Evolutionary conservation across 768 basidiomycete genomes (phyloP).

Genomic region (Plicaturopsis crispa): DNA sequence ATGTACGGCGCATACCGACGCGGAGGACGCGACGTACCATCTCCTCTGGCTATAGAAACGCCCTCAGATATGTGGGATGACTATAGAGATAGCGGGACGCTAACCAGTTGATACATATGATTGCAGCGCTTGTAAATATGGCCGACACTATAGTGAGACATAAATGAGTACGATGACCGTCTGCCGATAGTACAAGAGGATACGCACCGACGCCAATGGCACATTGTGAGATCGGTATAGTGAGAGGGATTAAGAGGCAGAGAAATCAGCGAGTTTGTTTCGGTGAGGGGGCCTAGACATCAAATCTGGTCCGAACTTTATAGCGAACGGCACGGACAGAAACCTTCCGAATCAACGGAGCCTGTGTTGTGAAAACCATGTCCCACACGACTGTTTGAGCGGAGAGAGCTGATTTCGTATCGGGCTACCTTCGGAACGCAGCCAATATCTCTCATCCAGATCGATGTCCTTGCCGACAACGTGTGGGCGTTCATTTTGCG

Average conservation of each 20-base stretch:
- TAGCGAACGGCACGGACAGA: neutral
- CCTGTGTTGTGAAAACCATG: neutral
- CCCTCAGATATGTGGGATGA: neutral
- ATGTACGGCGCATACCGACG: slow-evolving; percentile 6
- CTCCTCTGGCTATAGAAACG: slow-evolving; percentile 45
- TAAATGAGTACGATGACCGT: slow-evolving; percentile 8
- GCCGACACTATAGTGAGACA: slow-evolving; percentile 42
- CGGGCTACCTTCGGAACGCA: no score
- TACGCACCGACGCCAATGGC: slow-evolving; percentile 63
- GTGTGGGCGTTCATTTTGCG: no score
- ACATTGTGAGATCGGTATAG: slow-evolving; percentile 38
- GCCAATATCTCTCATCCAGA: no score
- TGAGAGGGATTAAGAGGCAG: slow-evolving; percentile 4
- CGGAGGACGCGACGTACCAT: slow-evolving; percentile 32
- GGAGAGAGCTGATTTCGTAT: neutral
- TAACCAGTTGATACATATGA: slow-evolving; percentile 49
- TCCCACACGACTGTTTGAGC: neutral
- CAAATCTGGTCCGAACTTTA: neutral
- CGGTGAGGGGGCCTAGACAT: neutral
- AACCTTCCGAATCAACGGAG: neutral
- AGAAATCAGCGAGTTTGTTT: neutral
- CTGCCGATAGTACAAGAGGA: slow-evolving; percentile 2
- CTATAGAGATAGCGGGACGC: slow-evolving; percentile 14
- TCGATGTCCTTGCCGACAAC: no score
- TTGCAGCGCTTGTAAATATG: slow-evolving; percentile 51